phyloP scores from a whole-genome alignment of 495 filamentous ascomycete genomes.

The Hypomontagnella submonticulosa region DNA sequence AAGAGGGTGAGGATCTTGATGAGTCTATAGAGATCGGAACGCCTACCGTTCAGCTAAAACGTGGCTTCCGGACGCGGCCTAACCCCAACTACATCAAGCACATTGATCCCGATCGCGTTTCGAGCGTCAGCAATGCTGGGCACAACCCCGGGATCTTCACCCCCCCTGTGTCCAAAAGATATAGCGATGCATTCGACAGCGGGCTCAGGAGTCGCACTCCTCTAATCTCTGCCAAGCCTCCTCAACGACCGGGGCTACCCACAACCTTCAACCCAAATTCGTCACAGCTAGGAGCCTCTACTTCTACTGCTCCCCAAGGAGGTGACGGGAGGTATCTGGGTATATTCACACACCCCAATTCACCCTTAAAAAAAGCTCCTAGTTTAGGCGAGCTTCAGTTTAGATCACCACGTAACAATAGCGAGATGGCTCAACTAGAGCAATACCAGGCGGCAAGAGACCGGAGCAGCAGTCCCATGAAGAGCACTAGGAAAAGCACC shows the following conservation, averaged over 20 bases:
- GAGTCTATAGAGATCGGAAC: slow-evolving; percentile 76
- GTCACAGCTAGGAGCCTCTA: slow-evolving; percentile 33
- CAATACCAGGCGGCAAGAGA: slow-evolving; percentile 49
- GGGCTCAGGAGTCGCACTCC: slow-evolving; percentile 31
- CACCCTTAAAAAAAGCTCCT: slow-evolving; percentile 75
- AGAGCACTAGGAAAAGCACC: slow-evolving; percentile 44
- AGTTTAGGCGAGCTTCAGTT: slow-evolving; percentile 58
- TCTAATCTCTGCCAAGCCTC: slow-evolving; percentile 24
- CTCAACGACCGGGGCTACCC: slow-evolving; percentile 34
- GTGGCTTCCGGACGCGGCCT: slow-evolving; percentile 84
- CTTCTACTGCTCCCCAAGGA: slow-evolving; percentile 9
- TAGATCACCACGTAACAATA: slow-evolving; percentile 61
- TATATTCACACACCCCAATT: slow-evolving; percentile 81
- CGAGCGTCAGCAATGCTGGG: slow-evolving; percentile 34
- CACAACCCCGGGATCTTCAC: slow-evolving; percentile 48
- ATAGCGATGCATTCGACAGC: slow-evolving; percentile 29
- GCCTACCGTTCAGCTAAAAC: slow-evolving; percentile 79
- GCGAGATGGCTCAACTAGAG: slow-evolving; percentile 65
- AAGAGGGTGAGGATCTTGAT: slow-evolving; percentile 55
- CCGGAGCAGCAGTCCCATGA: slow-evolving; percentile 40
- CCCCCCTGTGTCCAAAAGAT: slow-evolving; percentile 41
- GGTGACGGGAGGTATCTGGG: slow-evolving; percentile 78
- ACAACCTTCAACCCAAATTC: slow-evolving; percentile 38
- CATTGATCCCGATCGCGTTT: slow-evolving; percentile 72
- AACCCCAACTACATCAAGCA: slow-evolving; percentile 88